phyloP scores from a whole-genome alignment of 148 eudicot species.

The Chenopodium suecicum region DNA sequence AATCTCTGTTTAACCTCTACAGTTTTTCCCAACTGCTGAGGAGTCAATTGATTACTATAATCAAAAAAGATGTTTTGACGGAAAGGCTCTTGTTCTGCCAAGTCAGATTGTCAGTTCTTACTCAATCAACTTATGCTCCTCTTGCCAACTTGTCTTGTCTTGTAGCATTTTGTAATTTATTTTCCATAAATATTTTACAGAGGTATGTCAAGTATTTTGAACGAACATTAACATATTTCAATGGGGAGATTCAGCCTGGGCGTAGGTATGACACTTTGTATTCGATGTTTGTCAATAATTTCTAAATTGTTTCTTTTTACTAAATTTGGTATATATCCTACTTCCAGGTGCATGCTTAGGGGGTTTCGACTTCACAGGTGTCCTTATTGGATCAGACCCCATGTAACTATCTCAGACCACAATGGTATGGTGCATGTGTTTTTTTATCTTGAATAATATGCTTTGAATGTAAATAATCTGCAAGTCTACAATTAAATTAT shows the following conservation, averaged over 20 bases:
- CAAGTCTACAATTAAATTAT: not conserved
- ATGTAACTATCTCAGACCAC: conserved; percentile 81
- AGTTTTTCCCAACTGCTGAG: conserved; percentile 99
- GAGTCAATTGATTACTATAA: conserved; percentile 96
- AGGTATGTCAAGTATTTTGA: conserved; percentile 96
- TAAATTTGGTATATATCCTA: not conserved
- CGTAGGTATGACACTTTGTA: conserved; percentile 62
- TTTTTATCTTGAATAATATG: conserved; percentile 1
- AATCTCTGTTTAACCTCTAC: conserved; percentile 26
- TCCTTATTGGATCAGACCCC: conserved; percentile 94
- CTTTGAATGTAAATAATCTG: not conserved
- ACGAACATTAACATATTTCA: conserved; percentile 75
- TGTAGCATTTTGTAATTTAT: conserved; percentile 19
- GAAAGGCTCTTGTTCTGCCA: conserved; percentile 94
- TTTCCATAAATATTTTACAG: conserved; percentile 35
- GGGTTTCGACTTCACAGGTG: conserved; percentile 93
- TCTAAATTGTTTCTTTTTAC: not conserved
- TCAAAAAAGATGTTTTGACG: conserved; percentile 92
- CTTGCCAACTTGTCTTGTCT: conserved; percentile 15
- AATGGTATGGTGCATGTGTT: conserved; percentile 49
- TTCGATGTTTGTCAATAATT: not conserved
- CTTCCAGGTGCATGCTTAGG: conserved; percentile 90
- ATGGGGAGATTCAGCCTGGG: conserved; percentile 92
- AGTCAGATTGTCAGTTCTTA: conserved; percentile 87
- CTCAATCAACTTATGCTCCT: not conserved